Conservation (phyloP, 2,329 filamentous ascomycete species). For the Fusarium cyanostomum region DNA sequence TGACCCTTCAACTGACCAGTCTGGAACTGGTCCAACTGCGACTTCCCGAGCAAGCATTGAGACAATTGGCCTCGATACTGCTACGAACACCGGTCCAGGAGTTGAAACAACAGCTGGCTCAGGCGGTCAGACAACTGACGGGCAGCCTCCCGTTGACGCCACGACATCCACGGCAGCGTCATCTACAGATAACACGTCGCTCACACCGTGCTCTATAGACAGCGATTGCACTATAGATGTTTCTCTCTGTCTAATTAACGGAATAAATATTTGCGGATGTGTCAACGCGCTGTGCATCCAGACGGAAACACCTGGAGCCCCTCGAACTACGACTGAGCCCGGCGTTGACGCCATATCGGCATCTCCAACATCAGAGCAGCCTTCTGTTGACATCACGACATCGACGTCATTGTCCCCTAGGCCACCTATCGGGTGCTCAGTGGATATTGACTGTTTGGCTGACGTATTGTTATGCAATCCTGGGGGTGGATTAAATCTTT, state of each 20-base stretch:
- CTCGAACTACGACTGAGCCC: not conserved
- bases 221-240: conserved; percentile 6
- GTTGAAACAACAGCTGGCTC: not conserved
- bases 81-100: not conserved
- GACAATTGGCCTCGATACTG: not conserved
- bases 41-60: no score
- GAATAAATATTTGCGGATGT: conserved; percentile 9
- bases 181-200: not conserved
- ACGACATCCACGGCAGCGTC: not conserved
- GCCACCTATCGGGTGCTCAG: no score
- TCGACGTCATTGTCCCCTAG: not conserved
- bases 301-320: not conserved
- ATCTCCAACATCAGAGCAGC: not conserved
- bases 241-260: conserved; percentile 4
- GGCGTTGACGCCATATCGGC: not conserved
- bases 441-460: not conserved
- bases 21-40: not conserved
- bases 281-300: conserved; percentile 14
- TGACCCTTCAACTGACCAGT: not conserved
- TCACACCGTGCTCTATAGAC: conserved; percentile 7
- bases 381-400: not conserved
- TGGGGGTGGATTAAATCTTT: not conserved
- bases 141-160: not conserved
- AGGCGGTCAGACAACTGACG: not conserved
- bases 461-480: not conserved